Conservation (phyloP, 352 stramenopile species). For the Phytophthora brassicae region DNA sequence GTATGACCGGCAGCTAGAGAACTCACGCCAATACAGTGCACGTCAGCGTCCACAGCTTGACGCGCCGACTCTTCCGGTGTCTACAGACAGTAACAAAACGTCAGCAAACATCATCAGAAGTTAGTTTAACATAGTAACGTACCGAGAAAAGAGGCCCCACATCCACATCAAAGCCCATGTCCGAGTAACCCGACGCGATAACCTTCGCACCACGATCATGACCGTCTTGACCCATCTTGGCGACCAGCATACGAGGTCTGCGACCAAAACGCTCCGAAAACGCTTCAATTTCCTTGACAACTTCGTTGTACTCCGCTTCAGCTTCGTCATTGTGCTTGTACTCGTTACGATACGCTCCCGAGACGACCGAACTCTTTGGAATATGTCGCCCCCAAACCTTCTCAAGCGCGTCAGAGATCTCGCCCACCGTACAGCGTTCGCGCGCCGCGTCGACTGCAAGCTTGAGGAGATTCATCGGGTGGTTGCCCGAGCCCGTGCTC, state of each 20-base stretch:
- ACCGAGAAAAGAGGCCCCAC: slow-evolving; percentile 95
- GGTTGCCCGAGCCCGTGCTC: slow-evolving; percentile 72
- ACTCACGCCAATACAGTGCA: slow-evolving; percentile 92
- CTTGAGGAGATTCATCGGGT: slow-evolving; percentile 94
- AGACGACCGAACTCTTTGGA: slow-evolving; percentile 71
- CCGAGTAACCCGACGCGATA: slow-evolving; percentile 94
- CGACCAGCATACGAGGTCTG: slow-evolving; percentile 94
- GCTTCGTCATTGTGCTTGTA: slow-evolving; percentile 60
- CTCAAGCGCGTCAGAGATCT: slow-evolving; percentile 95
- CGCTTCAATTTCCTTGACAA: slow-evolving; percentile 88
- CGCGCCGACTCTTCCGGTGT: slow-evolving; percentile 59
- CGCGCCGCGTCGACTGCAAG: slow-evolving; percentile 92
- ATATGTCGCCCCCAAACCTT: slow-evolving; percentile 95
- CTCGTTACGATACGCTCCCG: slow-evolving; percentile 52
- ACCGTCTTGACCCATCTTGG: slow-evolving; percentile 96
- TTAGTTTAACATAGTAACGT: slow-evolving; percentile 9
- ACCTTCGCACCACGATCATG: slow-evolving; percentile 97
- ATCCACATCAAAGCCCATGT: slow-evolving; percentile 98
- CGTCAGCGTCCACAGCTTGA: slow-evolving; percentile 94
- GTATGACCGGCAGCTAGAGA: slow-evolving; percentile 95
- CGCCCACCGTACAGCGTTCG: slow-evolving; percentile 91
- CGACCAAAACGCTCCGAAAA: slow-evolving; percentile 93
- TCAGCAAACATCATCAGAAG: not conserved
- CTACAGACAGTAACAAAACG: slow-evolving; percentile 17
- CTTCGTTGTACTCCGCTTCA: slow-evolving; percentile 88